Evolutionary conservation across 1,139 yeast species (phyloP), one percentile per base, ranked within the genome.

Genomic region (Yamadazyma dendronema): DNA sequence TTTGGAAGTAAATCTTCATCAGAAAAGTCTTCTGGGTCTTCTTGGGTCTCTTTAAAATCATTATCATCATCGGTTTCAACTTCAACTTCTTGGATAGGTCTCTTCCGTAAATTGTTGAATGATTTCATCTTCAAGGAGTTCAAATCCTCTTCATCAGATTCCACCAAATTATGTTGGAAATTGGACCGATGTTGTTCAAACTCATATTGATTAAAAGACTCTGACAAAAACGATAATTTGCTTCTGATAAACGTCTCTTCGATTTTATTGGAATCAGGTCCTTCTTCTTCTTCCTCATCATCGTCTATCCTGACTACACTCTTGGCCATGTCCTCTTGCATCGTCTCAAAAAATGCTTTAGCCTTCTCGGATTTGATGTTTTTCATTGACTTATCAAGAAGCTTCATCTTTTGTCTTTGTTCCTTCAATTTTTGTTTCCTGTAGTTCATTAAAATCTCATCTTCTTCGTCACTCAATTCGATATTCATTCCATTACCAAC

Each of bases 291-390:
- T 10, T 54, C 57, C 14, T 57, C 62, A 31, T 58, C 64, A 37
- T 57, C 62, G 43, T 58, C 61, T 34, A 57, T 51, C n/a, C 41
- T 48, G 23, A 34, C 30, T 4, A 28, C 16, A 9, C 29, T 33
- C 58, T 54, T 9, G 48, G 44, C 41, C 4, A 54, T 34, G 3
- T 51, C 54, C 24, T 81, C 90, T 29, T 84, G 77, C 48, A 85
- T 82, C 17, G 86, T 74, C 21, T 79, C 79, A 51, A 84, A 82
- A 53, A 88, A 88, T 0, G 96, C 90, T 46, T 75, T 72, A 2
- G 88, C 73, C 51, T 77, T 84, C 14, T 81, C 80, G 49, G 62
- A 60, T 37, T 65, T 61, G n/a, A 64, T 50, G 28, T 80, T 58
- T 32, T 67, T 70, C 38, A 72, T 72, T 29, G 77, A 56, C 30